Evolutionary conservation across 2,329 filamentous ascomycete species (phyloP).

Genomic region (Xylariaceae sp.): DNA sequence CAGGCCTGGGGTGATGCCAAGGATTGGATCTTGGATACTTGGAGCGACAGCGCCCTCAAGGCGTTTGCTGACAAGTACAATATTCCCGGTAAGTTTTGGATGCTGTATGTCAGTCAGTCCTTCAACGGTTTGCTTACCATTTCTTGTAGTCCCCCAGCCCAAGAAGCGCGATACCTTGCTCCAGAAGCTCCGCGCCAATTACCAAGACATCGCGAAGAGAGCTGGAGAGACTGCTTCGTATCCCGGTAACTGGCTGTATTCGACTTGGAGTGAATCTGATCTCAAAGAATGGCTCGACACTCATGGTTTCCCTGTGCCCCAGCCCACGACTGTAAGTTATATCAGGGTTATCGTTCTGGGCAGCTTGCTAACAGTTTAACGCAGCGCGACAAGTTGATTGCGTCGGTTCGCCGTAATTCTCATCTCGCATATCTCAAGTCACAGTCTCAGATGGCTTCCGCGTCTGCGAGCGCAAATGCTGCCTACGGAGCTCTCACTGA

Average conservation of each 20-base stretch:
- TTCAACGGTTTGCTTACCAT: neutral
- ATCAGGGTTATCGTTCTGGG: neutral
- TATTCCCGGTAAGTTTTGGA: constrained; percentile 56
- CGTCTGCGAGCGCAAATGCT: constrained; percentile 59
- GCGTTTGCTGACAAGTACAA: constrained; percentile 82
- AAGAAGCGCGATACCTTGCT: constrained; percentile 79
- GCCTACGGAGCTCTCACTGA: constrained; percentile 74
- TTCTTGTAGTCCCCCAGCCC: constrained; percentile 64
- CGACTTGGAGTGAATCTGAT: constrained; percentile 86
- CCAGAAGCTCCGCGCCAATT: constrained; percentile 71
- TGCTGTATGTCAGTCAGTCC: neutral
- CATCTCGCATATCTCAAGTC: constrained; percentile 67
- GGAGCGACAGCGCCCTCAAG: constrained; percentile 91
- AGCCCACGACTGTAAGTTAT: constrained; percentile 57
- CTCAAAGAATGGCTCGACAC: constrained; percentile 91
- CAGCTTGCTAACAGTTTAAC: constrained; percentile 18
- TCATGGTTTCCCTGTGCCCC: constrained; percentile 78
- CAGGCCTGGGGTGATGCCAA: constrained; percentile 67
- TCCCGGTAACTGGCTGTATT: constrained; percentile 92
- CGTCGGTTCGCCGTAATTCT: constrained; percentile 84
- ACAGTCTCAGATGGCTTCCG: constrained; percentile 55
- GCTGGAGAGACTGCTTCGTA: constrained; percentile 73
- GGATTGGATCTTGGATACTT: constrained; percentile 93
- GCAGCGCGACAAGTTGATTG: constrained; percentile 78
- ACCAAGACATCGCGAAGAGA: constrained; percentile 70